Evolutionary conservation across 1,284 basidiomycete genomes (phyloP), one percentile per base, ranked within the genome.

Genomic region (Tilletia setariae): DNA sequence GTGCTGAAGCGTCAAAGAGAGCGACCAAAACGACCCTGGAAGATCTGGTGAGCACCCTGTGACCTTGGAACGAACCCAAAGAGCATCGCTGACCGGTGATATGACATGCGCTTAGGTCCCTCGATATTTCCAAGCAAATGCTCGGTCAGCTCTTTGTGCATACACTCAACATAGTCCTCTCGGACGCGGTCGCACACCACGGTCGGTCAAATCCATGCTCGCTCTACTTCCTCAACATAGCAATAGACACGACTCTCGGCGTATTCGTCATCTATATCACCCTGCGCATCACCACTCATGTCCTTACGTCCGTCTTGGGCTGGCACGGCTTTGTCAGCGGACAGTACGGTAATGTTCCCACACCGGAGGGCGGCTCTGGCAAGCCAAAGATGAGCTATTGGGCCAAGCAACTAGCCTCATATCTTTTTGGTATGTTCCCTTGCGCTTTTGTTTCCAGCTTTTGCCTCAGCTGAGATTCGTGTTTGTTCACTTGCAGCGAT

Each of bases 171-270:
- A 87, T 98, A 25, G 84, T 94, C n/a, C 71, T 76, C 11, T 76
- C 74, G 46, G 71, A 70, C 61, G 70, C 74, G 62, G 76, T 74
- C 15, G 73, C 28, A 74, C 71, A 49, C 69, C 71, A 51, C 19
- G 56, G 19, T 19, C 67, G 11, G 66, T 25, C 13, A 11, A 81
- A 81, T 44, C 77, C 82, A 1, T 81, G 80, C 72, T 76, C 78
- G 15, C 73, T 83, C 70, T 97, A 98, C 84, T 96, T 97, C 82
- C 88, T 97, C 68, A 95, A 98, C 80, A 91, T 98, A 67, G 85
- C 95, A 42, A 86, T 98, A 71, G 95, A 98, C 84, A 97, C 94
- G 21, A 97, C 94, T 0, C 84, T 95, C 67, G 94, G 94, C 72
- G 91, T 98, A 66, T 90, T 87, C 32, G 86, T 95, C 69, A 88